Conservation (phyloP, 163 green algal genomes). For the Chloromonas sp. region DNA sequence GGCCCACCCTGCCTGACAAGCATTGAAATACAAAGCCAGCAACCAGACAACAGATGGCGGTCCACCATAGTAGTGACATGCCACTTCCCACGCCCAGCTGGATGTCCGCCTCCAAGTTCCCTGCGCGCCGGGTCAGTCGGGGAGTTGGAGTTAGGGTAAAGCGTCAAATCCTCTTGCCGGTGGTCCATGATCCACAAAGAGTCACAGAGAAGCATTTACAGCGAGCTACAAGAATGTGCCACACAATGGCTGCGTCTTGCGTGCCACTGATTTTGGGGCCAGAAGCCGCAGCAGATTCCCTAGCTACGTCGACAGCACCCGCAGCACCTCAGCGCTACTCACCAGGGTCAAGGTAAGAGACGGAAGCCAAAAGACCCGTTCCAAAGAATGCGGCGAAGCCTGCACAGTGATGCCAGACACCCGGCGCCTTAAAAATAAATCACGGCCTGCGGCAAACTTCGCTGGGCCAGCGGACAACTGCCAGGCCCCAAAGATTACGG, state of each 20-base stretch:
- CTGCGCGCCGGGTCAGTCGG: not conserved
- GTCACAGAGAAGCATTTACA: not conserved
- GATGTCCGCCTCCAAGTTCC: conserved; percentile 23
- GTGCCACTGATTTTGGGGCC: too few relatives aligned
- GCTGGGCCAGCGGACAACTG: too few relatives aligned
- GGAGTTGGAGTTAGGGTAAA: too few relatives aligned
- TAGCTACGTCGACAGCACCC: too few relatives aligned
- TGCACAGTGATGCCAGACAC: not conserved
- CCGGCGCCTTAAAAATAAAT: too few relatives aligned
- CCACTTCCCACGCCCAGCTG: conserved; percentile 12
- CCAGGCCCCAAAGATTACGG: too few relatives aligned
- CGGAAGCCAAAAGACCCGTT: conserved; percentile 4
- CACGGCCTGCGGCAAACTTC: too few relatives aligned
- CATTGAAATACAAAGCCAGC: conserved; percentile 50
- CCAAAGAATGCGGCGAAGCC: not conserved
- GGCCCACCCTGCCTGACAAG: conserved; percentile 52
- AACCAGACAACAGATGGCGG: conserved; percentile 1
- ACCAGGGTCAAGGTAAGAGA: conserved; percentile 22
- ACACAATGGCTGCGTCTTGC: too few relatives aligned
- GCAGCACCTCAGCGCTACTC: not conserved
- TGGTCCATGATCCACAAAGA: too few relatives aligned
- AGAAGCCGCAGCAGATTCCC: too few relatives aligned
- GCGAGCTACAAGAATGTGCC: too few relatives aligned
- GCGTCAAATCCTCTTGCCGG: too few relatives aligned
- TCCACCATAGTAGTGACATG: conserved; percentile 16